phyloP scores from a whole-genome alignment of 805 yeast species.

The Suhomyces pyralidae region DNA sequence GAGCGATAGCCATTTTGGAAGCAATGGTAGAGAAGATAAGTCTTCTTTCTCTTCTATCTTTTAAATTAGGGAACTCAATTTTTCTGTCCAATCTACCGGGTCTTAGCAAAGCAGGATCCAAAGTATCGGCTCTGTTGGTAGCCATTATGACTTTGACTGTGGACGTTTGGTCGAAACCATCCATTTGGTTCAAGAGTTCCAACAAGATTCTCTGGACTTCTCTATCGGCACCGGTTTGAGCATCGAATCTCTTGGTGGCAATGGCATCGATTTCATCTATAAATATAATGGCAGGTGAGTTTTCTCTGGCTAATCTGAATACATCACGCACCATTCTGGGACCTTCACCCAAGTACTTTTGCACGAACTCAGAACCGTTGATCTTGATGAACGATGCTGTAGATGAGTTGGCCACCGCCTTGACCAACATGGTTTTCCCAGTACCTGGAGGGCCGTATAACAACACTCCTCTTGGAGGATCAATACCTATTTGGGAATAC shows the following conservation, averaged over 20 bases:
- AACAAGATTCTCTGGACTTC: constrained; percentile 97
- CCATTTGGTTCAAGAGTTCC: constrained; percentile 97
- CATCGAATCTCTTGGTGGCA: constrained; percentile 98
- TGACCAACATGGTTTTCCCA: constrained; percentile 98
- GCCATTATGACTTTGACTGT: constrained; percentile 99
- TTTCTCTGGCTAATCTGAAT: constrained; percentile 93
- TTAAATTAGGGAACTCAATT: constrained; percentile 92
- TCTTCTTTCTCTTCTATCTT: constrained; percentile 97
- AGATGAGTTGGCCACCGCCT: constrained; percentile 96
- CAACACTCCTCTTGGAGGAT: constrained; percentile 97
- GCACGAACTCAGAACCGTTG: constrained; percentile 97
- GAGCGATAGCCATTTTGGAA: constrained; percentile 95
- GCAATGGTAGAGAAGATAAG: constrained; percentile 94
- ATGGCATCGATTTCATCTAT: constrained; percentile 99
- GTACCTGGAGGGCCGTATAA: constrained; percentile 99
- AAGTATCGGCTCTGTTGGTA: constrained; percentile 94
- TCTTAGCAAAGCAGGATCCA: constrained; percentile 97
- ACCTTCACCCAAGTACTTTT: constrained; percentile 97
- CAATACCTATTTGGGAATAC: constrained; percentile 96
- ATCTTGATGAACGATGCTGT: constrained; percentile 96
- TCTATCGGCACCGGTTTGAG: constrained; percentile 99
- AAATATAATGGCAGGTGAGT: constrained; percentile 94
- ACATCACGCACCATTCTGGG: constrained; percentile 99
- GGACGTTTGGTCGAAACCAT: constrained; percentile 94
- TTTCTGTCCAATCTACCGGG: constrained; percentile 97